These are phyloP conservation scores for Ilyonectria robusta DNA, from an alignment of 2,329 filamentous ascomycete genomes.

Conservation along the genomic window DNA sequence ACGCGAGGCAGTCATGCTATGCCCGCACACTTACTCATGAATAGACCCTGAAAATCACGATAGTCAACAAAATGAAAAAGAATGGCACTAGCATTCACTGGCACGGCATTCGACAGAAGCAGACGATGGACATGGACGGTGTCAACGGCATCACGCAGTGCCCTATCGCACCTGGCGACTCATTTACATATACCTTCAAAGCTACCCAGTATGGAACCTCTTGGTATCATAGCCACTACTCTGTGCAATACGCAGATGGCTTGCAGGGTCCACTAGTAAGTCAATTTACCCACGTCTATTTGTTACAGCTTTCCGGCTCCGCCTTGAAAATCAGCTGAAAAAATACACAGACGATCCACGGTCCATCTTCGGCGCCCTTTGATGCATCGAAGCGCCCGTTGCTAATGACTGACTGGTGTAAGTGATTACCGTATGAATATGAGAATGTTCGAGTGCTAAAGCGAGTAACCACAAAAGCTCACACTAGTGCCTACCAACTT, in stretches of 20 bases:
- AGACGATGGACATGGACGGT: slow-evolving; percentile 42
- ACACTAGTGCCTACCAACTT: slow-evolving; percentile 34
- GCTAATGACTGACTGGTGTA: slow-evolving; percentile 41
- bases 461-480: slow-evolving; percentile 1
- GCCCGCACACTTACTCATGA: neutral
- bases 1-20: accelerated
- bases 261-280: slow-evolving; percentile 38
- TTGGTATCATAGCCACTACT: slow-evolving; percentile 45
- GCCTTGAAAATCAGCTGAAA: neutral
- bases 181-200: slow-evolving; percentile 38
- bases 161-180: slow-evolving; percentile 36
- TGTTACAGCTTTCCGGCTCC: neutral
- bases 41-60: slow-evolving; percentile 36
- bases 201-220: slow-evolving; percentile 42
- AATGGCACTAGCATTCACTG: slow-evolving; percentile 45
- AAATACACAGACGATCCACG: slow-evolving; percentile 34
- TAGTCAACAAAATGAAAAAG: slow-evolving; percentile 32
- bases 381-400: slow-evolving; percentile 35
- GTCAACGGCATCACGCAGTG: slow-evolving; percentile 43
- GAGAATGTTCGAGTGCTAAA: neutral
- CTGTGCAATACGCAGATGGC: slow-evolving; percentile 43
- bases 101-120: slow-evolving; percentile 41
- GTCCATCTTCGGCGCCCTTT: slow-evolving; percentile 36
- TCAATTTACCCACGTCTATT: accelerated
- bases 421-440: neutral